phyloP scores from a whole-genome alignment of 2,329 filamentous ascomycete species.

The Penicillium hordei region DNA sequence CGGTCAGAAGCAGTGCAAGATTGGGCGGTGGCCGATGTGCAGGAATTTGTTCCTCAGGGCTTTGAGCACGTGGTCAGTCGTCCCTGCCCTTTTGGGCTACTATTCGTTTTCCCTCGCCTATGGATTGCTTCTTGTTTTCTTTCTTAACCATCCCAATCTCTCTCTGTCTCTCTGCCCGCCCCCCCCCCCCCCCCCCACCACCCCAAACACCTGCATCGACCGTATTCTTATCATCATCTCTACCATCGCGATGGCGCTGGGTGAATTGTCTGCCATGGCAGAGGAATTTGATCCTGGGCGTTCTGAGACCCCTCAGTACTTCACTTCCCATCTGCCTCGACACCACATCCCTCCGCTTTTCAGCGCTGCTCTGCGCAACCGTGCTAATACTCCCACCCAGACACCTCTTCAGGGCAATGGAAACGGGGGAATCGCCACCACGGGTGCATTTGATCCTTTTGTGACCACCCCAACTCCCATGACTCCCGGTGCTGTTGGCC shows the following conservation, averaged over 20 bases:
- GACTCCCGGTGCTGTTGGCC: conserved; percentile 46
- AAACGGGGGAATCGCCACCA: conserved; percentile 52
- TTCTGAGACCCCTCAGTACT: background rate
- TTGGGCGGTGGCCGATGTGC: conserved; percentile 47
- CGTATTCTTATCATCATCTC: background rate
- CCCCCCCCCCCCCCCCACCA: too few species aligned
- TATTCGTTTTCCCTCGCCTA: too few species aligned
- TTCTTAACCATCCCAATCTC: background rate
- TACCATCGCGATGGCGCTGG: background rate
- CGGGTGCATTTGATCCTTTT: conserved; percentile 63
- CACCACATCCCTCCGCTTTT: background rate
- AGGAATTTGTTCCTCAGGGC: conserved; percentile 55
- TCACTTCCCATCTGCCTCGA: background rate
- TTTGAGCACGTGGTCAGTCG: conserved; percentile 53
- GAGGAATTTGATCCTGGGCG: background rate
- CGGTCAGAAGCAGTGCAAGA: conserved; percentile 45
- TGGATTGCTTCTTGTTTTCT: background rate
- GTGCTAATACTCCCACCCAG: conserved; percentile 27
- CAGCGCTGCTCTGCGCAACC: background rate
- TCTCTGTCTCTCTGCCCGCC: too few species aligned
- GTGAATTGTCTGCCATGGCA: background rate
- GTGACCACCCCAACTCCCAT: conserved; percentile 57
- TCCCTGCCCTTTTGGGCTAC: background rate
- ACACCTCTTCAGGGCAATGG: conserved; percentile 47
- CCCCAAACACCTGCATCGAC: too few species aligned